phyloP scores from a whole-genome alignment of 116 monocot species.

The Zostera marina region DNA sequence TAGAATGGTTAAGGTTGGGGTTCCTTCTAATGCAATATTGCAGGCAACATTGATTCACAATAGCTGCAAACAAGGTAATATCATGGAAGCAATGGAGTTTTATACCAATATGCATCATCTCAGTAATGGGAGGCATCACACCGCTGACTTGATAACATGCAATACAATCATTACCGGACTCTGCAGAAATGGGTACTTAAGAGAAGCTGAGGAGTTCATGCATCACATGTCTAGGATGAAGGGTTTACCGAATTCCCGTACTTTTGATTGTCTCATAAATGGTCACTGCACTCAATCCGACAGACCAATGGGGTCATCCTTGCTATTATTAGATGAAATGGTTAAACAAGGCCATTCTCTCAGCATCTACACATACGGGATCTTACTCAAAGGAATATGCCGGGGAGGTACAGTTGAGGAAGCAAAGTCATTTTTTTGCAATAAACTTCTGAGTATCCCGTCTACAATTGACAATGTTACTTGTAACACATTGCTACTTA shows the following conservation, averaged over 20 bases:
- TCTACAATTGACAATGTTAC: slow-evolving; percentile 18
- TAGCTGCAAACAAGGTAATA: slow-evolving; percentile 27
- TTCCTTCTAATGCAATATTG: slow-evolving; percentile 35
- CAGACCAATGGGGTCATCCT: slow-evolving; percentile 14
- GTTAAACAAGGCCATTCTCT: slow-evolving; percentile 22
- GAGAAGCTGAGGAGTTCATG: slow-evolving; percentile 49
- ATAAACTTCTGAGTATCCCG: slow-evolving; percentile 20
- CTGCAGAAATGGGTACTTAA: slow-evolving; percentile 25
- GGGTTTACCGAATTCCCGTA: slow-evolving; percentile 11
- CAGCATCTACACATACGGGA: slow-evolving; percentile 29
- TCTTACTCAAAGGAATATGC: slow-evolving; percentile 60
- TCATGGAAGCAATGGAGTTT: slow-evolving; percentile 32
- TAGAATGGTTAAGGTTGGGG: slow-evolving; percentile 36
- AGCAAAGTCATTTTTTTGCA: slow-evolving; percentile 28
- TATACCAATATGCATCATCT: slow-evolving; percentile 24
- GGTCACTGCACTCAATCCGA: slow-evolving; percentile 33
- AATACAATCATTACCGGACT: slow-evolving; percentile 33
- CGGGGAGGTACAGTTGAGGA: slow-evolving; percentile 32
- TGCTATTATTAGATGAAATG: slow-evolving; percentile 50
- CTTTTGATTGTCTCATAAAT: slow-evolving; percentile 43
- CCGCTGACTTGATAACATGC: slow-evolving; percentile 26
- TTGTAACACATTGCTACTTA: slow-evolving; percentile 44
- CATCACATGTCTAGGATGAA: slow-evolving; percentile 44
- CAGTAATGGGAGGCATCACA: slow-evolving; percentile 2
- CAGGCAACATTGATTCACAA: slow-evolving; percentile 33